phyloP scores from a whole-genome alignment of 2,329 filamentous ascomycete genomes.

The Pseudocercospora fijiensis region DNA sequence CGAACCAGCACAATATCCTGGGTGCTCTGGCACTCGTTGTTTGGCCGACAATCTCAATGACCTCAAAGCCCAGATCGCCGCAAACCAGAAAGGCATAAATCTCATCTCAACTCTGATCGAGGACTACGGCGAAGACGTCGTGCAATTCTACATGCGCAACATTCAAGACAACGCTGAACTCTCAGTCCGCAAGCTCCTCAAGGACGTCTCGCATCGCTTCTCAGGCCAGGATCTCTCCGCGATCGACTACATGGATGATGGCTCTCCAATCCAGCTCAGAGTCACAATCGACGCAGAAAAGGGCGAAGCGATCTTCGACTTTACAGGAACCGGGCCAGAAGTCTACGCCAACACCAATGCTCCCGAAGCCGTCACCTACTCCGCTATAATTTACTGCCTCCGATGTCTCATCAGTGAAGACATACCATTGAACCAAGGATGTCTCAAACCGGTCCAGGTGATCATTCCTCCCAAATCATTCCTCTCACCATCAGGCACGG shows the following conservation, averaged over 20 bases:
- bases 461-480: slow-evolving; percentile 70
- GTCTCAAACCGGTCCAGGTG: slow-evolving; percentile 72
- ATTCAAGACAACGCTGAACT: slow-evolving; percentile 80
- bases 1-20: slow-evolving; percentile 71
- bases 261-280: slow-evolving; percentile 71
- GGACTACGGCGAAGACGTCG: slow-evolving; percentile 74
- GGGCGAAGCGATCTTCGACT: slow-evolving; percentile 76
- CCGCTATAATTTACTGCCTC: slow-evolving; percentile 82
- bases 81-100: slow-evolving; percentile 81
- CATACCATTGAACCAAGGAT: slow-evolving; percentile 85
- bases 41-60: slow-evolving; percentile 82
- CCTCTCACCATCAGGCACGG: slow-evolving; percentile 70
- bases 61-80: slow-evolving; percentile 80
- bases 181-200: slow-evolving; percentile 71
- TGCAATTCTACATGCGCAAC: slow-evolving; percentile 79
- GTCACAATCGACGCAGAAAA: slow-evolving; percentile 72
- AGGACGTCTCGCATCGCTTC: slow-evolving; percentile 67
- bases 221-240: slow-evolving; percentile 70
- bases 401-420: slow-evolving; percentile 75
- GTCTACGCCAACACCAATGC: slow-evolving; percentile 69
- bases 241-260: slow-evolving; percentile 84
- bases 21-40: slow-evolving; percentile 75
- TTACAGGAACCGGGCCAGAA: slow-evolving; percentile 74
- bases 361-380: slow-evolving; percentile 77
- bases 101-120: slow-evolving; percentile 72